Conservation (phyloP, 148 eudicot species). For the Silene uniflora region DNA sequence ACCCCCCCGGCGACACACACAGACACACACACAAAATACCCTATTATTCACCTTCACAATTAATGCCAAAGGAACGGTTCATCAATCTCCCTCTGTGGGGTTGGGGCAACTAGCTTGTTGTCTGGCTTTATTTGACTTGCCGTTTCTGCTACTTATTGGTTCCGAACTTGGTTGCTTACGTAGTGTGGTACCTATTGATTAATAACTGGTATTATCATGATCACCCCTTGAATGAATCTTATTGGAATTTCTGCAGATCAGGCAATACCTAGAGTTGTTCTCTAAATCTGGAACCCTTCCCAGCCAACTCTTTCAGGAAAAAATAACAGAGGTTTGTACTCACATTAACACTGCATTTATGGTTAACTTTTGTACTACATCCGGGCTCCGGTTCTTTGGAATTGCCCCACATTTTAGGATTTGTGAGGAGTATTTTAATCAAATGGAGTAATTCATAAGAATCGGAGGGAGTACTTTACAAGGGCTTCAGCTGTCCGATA, state of each 20-base stretch:
- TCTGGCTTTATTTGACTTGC: neutral
- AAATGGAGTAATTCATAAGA: too few species aligned
- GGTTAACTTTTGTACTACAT: neutral
- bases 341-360: neutral
- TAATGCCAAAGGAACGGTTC: neutral
- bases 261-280: slow-evolving; percentile 60
- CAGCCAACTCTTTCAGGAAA: slow-evolving; percentile 68
- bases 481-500: neutral
- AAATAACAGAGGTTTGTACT: slow-evolving; percentile 61
- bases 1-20: too few species aligned
- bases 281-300: slow-evolving; percentile 63
- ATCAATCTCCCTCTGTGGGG: too few species aligned
- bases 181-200: neutral
- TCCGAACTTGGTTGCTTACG: too few species aligned
- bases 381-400: too few species aligned
- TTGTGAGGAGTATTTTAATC: too few species aligned
- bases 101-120: too few species aligned
- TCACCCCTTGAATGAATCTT: neutral
- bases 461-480: neutral
- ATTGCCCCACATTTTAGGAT: too few species aligned
- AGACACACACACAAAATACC: too few species aligned
- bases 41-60: neutral
- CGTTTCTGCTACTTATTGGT: too few species aligned
- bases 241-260: slow-evolving; percentile 53
- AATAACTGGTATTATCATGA: neutral